Evolutionary conservation across 345 rosid species (phyloP).

Genomic region (Populus euphratica): DNA sequence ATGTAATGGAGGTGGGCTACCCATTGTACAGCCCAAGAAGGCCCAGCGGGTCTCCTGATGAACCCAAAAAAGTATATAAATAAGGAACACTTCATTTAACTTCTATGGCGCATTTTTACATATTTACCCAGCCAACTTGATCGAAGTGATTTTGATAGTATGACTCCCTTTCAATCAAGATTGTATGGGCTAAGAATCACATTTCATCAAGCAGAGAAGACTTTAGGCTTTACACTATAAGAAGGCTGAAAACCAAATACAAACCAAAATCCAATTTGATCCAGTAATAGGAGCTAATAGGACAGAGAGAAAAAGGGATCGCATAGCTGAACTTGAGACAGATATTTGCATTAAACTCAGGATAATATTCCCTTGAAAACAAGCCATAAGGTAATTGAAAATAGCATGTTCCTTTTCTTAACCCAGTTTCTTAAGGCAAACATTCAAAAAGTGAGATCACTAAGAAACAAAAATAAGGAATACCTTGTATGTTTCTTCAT

Average conservation of each 20-base stretch:
- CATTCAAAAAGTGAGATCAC: neutral
- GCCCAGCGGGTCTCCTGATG: no score
- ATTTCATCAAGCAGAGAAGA: neutral
- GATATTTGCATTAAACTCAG: neutral
- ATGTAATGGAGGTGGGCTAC: no score
- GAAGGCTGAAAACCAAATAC: slow-evolving; percentile 3
- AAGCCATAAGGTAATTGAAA: neutral
- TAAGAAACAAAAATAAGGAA: neutral
- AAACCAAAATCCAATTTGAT: neutral
- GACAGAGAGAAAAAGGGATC: no score
- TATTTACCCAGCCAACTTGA: neutral
- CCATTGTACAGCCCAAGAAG: no score
- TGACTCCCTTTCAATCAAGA: neutral
- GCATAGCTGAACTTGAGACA: neutral
- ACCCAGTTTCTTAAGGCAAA: neutral
- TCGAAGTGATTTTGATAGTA: neutral
- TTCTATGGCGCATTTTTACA: neutral
- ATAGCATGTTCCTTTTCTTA: neutral
- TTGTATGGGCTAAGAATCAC: neutral
- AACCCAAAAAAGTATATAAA: neutral
- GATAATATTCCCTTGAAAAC: neutral
- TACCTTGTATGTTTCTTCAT: slow-evolving; percentile 98
- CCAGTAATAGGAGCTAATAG: neutral
- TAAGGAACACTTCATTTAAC: neutral
- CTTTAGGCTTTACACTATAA: neutral